These are phyloP conservation scores for Stagonosporopsis vannaccii DNA, from an alignment of 2,329 filamentous ascomycete species.

Conservation along the genomic window DNA sequence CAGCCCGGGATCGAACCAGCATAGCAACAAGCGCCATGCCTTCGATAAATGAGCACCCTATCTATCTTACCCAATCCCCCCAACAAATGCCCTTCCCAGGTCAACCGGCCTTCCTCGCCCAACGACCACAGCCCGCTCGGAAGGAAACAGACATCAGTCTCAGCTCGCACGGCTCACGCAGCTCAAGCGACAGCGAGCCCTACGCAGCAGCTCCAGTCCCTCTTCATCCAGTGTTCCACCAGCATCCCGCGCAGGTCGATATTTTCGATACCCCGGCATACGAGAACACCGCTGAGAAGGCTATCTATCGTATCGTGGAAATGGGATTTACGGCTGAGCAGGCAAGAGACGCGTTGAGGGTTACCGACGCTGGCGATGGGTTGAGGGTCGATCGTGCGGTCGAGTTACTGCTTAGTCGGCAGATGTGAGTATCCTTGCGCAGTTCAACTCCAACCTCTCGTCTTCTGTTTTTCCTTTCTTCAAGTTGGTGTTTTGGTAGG, in stretches of 20 bases:
- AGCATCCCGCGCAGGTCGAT: conserved; percentile 43
- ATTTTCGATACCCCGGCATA: conserved; percentile 45
- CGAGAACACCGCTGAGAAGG: conserved; percentile 63
- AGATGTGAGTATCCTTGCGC: background rate
- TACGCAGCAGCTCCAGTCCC: conserved; percentile 6
- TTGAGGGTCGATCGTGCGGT: conserved; percentile 65
- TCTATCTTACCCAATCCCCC: conserved; percentile 3
- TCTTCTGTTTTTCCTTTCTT: background rate
- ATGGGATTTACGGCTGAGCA: conserved; percentile 65
- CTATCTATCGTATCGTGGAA: conserved; percentile 64
- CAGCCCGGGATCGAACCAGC: conserved; percentile 33
- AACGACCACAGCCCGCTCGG: background rate
- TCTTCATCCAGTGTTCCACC: conserved; percentile 30
- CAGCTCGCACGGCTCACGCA: conserved; percentile 10
- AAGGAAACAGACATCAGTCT: conserved; percentile 6
- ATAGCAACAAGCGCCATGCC: conserved; percentile 38
- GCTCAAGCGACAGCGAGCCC: conserved; percentile 7
- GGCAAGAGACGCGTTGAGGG: conserved; percentile 64
- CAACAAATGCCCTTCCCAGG: conserved; percentile 27
- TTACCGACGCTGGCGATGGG: conserved; percentile 67
- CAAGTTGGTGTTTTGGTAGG: background rate
- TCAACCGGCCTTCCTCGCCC: conserved; percentile 8
- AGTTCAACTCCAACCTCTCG: background rate
- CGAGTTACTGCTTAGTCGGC: conserved; percentile 56
- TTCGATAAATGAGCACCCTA: conserved; percentile 41